Percentiles rank a stretch among this genome's conserved stretches.
Conservation (phyloP, 2,329 filamentous ascomycete species). For the Microascus cirrosus region DNA sequence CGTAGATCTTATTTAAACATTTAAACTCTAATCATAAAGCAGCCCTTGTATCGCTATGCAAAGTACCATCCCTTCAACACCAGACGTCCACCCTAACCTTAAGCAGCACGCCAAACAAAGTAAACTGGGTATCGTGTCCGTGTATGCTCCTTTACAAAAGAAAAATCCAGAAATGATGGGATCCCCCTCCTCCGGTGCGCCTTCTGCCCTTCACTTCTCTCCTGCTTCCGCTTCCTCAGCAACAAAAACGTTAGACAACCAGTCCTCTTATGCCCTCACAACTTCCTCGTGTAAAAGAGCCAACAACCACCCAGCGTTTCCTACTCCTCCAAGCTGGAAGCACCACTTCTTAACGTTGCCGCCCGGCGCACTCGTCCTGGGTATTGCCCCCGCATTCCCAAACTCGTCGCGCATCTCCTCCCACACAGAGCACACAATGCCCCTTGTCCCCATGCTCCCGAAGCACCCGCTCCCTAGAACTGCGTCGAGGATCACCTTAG, state of each 20-base stretch:
- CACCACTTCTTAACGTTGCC: constrained; percentile 53
- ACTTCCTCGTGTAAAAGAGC: constrained; percentile 47
- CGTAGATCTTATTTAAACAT: too few relatives aligned
- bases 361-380: constrained; percentile 36
- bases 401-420: constrained; percentile 59
- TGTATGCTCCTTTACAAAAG: not conserved
- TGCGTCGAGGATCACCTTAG: constrained; percentile 65
- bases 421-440: constrained; percentile 84
- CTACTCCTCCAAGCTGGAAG: constrained; percentile 44
- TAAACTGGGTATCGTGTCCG: not conserved
- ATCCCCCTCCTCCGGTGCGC: not conserved
- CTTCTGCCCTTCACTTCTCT: not conserved
- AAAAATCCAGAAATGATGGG: not conserved
- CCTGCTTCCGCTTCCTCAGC: not conserved
- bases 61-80: not conserved
- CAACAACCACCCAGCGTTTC: constrained; percentile 44
- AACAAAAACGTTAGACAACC: not conserved
- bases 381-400: constrained; percentile 40
- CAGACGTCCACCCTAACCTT: not conserved
- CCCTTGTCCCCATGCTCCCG: constrained; percentile 69
- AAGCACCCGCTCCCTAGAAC: constrained; percentile 79
- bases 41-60: too few relatives aligned
- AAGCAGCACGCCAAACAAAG: not conserved
- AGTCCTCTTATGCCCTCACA: constrained; percentile 18
- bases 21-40: too few relatives aligned